These are phyloP conservation scores for Neofusicoccum sp. DNA, from an alignment of 2,329 filamentous ascomycete genomes.

Conservation along the genomic window DNA sequence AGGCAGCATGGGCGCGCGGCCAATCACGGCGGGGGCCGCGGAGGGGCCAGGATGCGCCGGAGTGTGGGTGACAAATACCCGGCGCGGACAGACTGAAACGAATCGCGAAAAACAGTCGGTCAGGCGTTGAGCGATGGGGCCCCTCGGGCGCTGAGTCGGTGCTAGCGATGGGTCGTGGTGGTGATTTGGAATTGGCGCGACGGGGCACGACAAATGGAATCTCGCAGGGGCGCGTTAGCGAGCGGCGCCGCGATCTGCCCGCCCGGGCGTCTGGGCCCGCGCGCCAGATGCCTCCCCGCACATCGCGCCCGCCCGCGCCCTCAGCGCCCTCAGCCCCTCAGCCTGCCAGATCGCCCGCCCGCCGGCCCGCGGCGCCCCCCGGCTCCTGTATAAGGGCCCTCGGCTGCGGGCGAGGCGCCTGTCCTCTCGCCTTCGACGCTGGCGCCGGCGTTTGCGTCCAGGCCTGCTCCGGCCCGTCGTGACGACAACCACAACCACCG, in stretches of 20 bases:
- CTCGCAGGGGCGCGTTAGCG: conserved; percentile 6
- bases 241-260: neutral
- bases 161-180: neutral
- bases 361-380: too few species aligned
- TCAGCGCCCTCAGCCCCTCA: too few species aligned
- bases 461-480: neutral
- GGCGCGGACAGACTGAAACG: conserved; percentile 6
- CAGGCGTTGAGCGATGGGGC: neutral
- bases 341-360: too few species aligned
- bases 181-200: conserved; percentile 13
- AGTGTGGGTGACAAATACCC: conserved; percentile 13
- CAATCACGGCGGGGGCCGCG: neutral
- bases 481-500: neutral
- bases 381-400: too few species aligned
- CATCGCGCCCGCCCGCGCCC: too few species aligned
- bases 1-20: neutral
- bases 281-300: too few species aligned
- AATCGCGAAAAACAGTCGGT: neutral
- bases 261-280: too few species aligned
- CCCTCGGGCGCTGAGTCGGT: neutral
- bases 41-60: neutral
- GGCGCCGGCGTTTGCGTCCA: too few species aligned
- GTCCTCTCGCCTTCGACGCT: too few species aligned
- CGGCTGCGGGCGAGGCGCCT: too few species aligned
- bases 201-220: too few species aligned